Evolutionary conservation across 2,329 filamentous ascomycete genomes (phyloP), one percentile per base, ranked within the genome.

Genomic region (Zasmidium citrigriseum): DNA sequence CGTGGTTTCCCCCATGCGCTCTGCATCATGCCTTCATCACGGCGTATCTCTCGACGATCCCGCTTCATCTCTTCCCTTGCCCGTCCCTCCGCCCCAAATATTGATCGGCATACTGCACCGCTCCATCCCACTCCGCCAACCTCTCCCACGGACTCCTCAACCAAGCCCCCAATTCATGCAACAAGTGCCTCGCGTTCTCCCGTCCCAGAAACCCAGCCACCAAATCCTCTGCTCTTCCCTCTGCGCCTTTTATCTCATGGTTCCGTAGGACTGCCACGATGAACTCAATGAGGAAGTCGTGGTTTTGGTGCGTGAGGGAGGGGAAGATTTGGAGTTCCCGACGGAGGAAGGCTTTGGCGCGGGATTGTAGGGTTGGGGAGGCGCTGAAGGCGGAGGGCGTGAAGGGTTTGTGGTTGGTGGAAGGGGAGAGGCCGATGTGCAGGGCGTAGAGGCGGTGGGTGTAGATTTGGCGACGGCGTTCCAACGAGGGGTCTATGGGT

Each of bases 161-260:
- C 86, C 90, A 98, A 11, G 86, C 84, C 60, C 88, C 83, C 60
- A 97, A 74, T 76, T 98, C 93, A 75, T 98, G 93, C 59, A 96
- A 75, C 64, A 98, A 91, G 41, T 96, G 73, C 18, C 81, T 79
- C 1, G 91, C 86, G 72, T 92, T 85, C 18, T 88, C 84, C 55
- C 86, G 80, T 0, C 92, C 92, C 3, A 97, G 70, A 64, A 92
- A 95, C 50, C 95, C 90, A 21, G 84, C 78, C 38, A 97, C 73
- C 75, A 96, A 82, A 45, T 90, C 86, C 71, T 95, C 90, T 0
- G 91, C 91, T 67, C 90, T 86, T 0, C 91, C 92, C 41, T 83
- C 83, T 61, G 89, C 90, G 3, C 86, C 89, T 74, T 91, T 91
- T 3, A 93, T 81, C 68, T 96, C 91, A 16, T 95, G 85, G 0